These are phyloP conservation scores for Ormosia emarginata DNA, from an alignment of 306 rosid species.

Conservation along the genomic window DNA sequence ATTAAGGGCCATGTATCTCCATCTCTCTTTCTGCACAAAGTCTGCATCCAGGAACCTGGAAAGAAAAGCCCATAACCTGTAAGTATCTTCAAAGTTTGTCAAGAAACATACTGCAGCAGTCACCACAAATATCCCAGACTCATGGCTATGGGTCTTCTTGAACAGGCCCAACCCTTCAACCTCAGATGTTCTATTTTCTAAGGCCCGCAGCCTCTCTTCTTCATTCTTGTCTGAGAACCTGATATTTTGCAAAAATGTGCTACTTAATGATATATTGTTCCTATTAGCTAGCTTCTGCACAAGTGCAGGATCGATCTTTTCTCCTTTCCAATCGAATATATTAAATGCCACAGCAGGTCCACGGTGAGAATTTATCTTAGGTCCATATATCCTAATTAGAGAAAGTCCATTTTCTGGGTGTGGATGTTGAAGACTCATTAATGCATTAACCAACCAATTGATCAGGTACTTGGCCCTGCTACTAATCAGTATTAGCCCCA, in stretches of 20 bases:
- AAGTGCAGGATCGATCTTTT: slow-evolving; percentile 57
- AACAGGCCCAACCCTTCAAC: slow-evolving; percentile 10
- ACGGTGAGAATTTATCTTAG: slow-evolving; percentile 51
- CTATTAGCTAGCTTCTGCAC: slow-evolving; percentile 89
- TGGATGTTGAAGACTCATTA: slow-evolving; percentile 73
- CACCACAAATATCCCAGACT: slow-evolving; percentile 41
- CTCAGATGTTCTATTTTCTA: slow-evolving; percentile 32
- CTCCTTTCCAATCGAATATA: slow-evolving; percentile 89
- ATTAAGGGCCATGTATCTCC: slow-evolving; percentile 86
- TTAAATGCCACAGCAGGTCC: slow-evolving; percentile 78
- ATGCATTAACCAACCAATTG: slow-evolving; percentile 79
- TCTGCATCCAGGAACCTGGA: slow-evolving; percentile 84
- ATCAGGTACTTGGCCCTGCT: slow-evolving; percentile 51
- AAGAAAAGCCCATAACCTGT: slow-evolving; percentile 72
- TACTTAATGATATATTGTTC: slow-evolving; percentile 53
- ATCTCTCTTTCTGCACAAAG: slow-evolving; percentile 83
- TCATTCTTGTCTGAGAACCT: slow-evolving; percentile 45
- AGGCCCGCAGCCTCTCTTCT: slow-evolving; percentile 39
- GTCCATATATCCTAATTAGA: slow-evolving; percentile 69
- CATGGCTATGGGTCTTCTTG: not conserved
- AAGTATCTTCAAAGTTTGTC: slow-evolving; percentile 75
- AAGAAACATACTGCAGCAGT: slow-evolving; percentile 53
- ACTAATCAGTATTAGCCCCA: slow-evolving; percentile 61
- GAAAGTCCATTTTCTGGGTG: slow-evolving; percentile 42
- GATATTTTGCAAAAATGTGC: slow-evolving; percentile 38